A percentile compares a stretch with the other conserved stretches of the same genome.
Evolutionary conservation across 345 rosid genomes (phyloP).

Genomic region (Lumnitzera littorea): DNA sequence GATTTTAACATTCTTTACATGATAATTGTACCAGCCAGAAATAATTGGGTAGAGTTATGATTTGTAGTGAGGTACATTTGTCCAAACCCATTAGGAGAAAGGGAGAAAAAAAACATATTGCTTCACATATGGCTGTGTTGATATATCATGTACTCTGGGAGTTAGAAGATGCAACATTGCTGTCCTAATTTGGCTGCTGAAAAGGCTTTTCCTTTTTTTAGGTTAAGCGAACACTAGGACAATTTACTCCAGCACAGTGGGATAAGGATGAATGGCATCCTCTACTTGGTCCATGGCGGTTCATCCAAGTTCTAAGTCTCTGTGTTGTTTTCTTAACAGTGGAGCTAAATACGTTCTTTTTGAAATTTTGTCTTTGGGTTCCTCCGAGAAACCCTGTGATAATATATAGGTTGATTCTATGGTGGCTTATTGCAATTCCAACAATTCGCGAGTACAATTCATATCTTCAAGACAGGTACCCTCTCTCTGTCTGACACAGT

Average conservation of each 20-base stretch:
- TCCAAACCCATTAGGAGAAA: too few relatives aligned
- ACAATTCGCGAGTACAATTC: constrained; percentile 95
- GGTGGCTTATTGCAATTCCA: constrained; percentile 98
- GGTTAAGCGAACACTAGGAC: constrained; percentile 88
- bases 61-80: too few relatives aligned
- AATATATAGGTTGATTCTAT: constrained; percentile 78
- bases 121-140: too few relatives aligned
- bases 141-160: too few relatives aligned
- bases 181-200: neutral
- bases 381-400: constrained; percentile 95
- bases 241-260: constrained; percentile 98
- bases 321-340: constrained; percentile 81
- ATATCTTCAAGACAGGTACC: constrained; percentile 86
- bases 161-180: neutral
- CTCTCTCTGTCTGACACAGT: constrained; percentile 3
- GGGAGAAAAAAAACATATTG: too few relatives aligned
- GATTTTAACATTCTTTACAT: too few relatives aligned
- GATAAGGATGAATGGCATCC: constrained; percentile 99
- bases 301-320: constrained; percentile 86
- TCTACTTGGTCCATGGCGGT: constrained; percentile 93
- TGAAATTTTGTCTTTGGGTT: constrained; percentile 94
- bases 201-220: constrained; percentile 15
- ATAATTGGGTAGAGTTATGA: too few relatives aligned
- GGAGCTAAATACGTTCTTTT: constrained; percentile 95
- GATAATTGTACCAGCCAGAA: too few relatives aligned